Evolutionary conservation across 2,329 filamentous ascomycete species (phyloP), one percentile per base, ranked within the genome.

Genomic region (Phoma sp.): DNA sequence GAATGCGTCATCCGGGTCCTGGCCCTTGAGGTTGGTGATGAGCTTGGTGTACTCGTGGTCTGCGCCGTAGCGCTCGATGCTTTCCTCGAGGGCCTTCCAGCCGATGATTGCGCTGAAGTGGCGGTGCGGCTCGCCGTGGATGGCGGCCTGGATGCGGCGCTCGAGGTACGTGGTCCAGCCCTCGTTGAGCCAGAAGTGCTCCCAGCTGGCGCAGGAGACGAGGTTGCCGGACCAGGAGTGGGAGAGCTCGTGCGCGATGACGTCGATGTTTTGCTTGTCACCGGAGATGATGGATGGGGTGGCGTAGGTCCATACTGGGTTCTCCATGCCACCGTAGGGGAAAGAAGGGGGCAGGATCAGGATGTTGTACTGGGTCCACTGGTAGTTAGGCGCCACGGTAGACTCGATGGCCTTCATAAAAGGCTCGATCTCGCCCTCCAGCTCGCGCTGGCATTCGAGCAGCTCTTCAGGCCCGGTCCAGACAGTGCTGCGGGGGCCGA

Each of bases 131-230:
- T 93, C 89, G 41, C 92, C 92, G 65, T 97, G 92, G 39, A 96
- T 81, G 18, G 81, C 84, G 11, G 86, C 89, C 60, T 87, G 83
- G 55, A 96, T 91, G 6, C 95, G 85, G 47, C 95, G 89, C 77
- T 99, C 95, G 4, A 98, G 83, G 69, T 99, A 99, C 18, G 89
- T 89, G 0, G 95, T 98, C 95, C 93, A 98, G 29, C 93, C 93
- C 69, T 88, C 86, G 59, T 88, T 88, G 37, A 88, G 72, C 78
- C 79, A 82, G 64, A 88, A 92, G 70, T 93, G 89, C 76, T 93
- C 89, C 90, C 90, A 93, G 64, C 86, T 90, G 44, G 87, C 86
- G 65, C 87, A 89, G 7, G 86, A 89, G 2, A 93, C 89, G 35
- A 93, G 78, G 66, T 97, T 97, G 24, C 93, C 93, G 57, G 90